A percentile compares a stretch with the other conserved stretches of the same genome.
phyloP scores from a whole-genome alignment of 306 rosid species.

The Gastrolobium villosum region DNA sequence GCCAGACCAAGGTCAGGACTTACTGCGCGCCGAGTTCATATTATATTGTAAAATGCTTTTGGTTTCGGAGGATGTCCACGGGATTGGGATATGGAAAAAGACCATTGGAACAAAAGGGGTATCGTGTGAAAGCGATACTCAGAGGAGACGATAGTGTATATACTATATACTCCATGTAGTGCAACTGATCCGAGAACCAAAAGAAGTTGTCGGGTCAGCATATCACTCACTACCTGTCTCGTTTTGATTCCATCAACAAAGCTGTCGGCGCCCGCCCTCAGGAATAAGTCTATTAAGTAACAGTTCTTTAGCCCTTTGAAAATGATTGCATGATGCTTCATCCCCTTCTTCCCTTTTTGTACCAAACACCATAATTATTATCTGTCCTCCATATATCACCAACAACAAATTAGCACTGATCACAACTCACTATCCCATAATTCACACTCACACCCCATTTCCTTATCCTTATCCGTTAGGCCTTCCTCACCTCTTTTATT shows the following conservation, averaged over 20 bases:
- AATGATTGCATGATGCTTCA: constrained; percentile 37
- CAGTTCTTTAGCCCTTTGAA: constrained; percentile 45
- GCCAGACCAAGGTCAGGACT: background rate
- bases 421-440: constrained; percentile 23
- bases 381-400: constrained; percentile 9
- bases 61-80: background rate
- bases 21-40: background rate
- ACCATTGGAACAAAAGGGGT: constrained; percentile 14
- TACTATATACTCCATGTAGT: background rate
- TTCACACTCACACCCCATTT: background rate
- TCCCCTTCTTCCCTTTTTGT: constrained; percentile 37
- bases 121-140: constrained; percentile 25
- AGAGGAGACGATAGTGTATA: background rate
- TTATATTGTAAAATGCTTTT: background rate
- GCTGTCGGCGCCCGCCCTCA: constrained; percentile 60
- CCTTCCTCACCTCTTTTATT: background rate
- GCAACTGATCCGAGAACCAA: constrained; percentile 39
- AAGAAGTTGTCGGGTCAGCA: constrained; percentile 53
- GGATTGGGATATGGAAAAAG: background rate
- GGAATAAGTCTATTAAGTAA: constrained; percentile 28
- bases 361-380: constrained; percentile 41
- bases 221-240: constrained; percentile 41
- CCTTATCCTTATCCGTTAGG: background rate
- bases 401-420: background rate
- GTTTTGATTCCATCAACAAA: constrained; percentile 52